Base-by-base conservation (phyloP, 139 green algal genomes). In the Coelastrella sp. region DNA sequence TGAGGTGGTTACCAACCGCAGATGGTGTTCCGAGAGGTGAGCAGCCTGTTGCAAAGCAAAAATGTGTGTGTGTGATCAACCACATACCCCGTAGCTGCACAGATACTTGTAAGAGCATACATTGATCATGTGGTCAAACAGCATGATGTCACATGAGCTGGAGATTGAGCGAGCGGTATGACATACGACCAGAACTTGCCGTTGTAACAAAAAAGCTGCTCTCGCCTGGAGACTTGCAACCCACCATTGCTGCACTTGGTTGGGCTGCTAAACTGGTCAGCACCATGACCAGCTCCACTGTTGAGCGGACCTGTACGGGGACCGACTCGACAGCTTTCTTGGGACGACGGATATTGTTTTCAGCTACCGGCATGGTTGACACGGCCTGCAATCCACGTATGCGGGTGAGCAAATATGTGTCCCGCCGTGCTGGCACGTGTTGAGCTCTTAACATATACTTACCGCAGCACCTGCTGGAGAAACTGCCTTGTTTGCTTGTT, bases 1-100 rank as follows among this genome's bases (percentile, higher is more conserved):
- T 2, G 64, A 84, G 19, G 51, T 85, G n/a, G 87, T 90, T 19
- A 90, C 83, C 23, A 88, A 71, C 13, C 38, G 25, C 23, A 90
- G 77, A 7, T 81, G 57, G 21, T 88, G 87, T 30, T 85, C 35
- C 4, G 68, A 8, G 2, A 87, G 69, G 53, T 87, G 82, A 7
- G 53, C 63, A 3, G 37, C 40, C 82, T 81, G 68, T 41, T n/a
- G n/a, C n/a, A n/a, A n/a, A n/a, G n/a, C n/a, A n/a, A n/a, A n/a
- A n/a, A n/a, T n/a, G n/a, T n/a, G n/a, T n/a, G n/a, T n/a, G n/a
- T n/a, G n/a, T n/a, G n/a, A n/a, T n/a, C n/a, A n/a, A n/a, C n/a
- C n/a, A n/a, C n/a, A n/a, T n/a, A n/a, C n/a, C n/a, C n/a, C n/a
- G n/a, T n/a, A n/a, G n/a, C n/a, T n/a, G n/a, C n/a, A n/a, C n/a